Base-by-base conservation (phyloP, 148 eudicot species). In the Chenopodium berlandieri region DNA sequence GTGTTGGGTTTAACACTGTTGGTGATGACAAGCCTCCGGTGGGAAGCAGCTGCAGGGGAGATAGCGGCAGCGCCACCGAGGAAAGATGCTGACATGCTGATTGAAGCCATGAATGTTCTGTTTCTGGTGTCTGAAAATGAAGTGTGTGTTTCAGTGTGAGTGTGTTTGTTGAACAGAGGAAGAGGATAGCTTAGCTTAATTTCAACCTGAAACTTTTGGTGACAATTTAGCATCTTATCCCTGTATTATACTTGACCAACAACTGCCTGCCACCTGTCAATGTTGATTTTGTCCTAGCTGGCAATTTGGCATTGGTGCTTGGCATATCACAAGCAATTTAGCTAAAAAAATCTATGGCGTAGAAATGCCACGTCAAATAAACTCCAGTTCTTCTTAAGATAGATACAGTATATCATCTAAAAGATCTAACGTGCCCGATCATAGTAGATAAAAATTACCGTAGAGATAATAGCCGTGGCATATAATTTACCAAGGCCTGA, bases 41-140 rank as follows among this genome's bases (percentile, higher is more conserved):
- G 81, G 30, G 52, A 50, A 20, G 40, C 20, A 20, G 54, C 71
- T 25, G 58, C 83, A 9, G 73, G 65, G 3, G 78, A 46, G 52
- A 48, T 2, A 17, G 78, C 34, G 14, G 73, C 46, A 4, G 82
- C 65, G 32, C 75, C 76, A 46, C 82, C 76, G 4, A 79, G 50
- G 65, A 83, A 75, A 46, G 73, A 68, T 85, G 84, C 81, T 85
- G 88, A 25, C 88, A 86, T 83, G 47, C 70, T 86, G 23, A 85
- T 70, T 72, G 89, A 89, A 27, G 91, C 89, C 91, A 89, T 89
- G 10, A 52, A 46, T 79, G 58, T 14, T 34, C 31, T 64, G 25
- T 3, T 16, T 6, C 2, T 4, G 25, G 66, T 6, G 66, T 23
- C 4, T 30, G 3, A 14, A 63, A 32, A 14, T 67, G 46, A 69